Evolutionary conservation across 495 filamentous ascomycete species (phyloP), one percentile per base, ranked within the genome.

Genomic region (Aspergillus panamensis): DNA sequence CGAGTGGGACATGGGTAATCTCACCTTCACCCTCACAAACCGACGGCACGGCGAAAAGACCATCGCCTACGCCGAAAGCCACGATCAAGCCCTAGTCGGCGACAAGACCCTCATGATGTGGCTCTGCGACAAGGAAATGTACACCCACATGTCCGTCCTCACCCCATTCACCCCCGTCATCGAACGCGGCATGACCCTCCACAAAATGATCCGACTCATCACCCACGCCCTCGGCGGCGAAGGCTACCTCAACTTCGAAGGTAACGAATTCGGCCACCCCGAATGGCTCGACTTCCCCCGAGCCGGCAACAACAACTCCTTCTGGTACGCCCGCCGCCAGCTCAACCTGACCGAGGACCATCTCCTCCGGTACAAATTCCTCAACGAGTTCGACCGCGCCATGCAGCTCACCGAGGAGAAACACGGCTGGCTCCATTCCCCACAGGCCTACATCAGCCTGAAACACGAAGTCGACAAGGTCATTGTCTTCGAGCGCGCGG

Each of bases 201-300:
- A 98, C 82, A 98, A 98, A 77, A 87, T 97, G 85, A 96, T 98
- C 69, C 88, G 94, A 14, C 83, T 97, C 8, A 75, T 97, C 54
- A 98, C 94, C 20, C 95, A 98, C 73, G 84, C 78, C 31, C 83
- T 98, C n/a, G 94, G 95, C 50, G 94, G 94, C 60, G 94, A 98
- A 73, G 94, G 92, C 39, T 98, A 95, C 66, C 91, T 97, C 52
- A 97, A 97, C 76, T 98, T 98, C 66, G 91, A 96, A 73, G 94
- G 93, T 59, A 98, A 98, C 73, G 94, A 98, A 71, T 98, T 98
- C 71, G 94, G 94, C 1, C 94, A 98, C 71, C 94, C 94, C 0
- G 94, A 98, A 77, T 98, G 94, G 94, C 90, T 98, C 54, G 94
- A 98, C 71, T 98, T 98, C 74, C 94, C 94, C 10, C 88, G 94